Evolutionary conservation across 108 stramenopile species (phyloP).

Genomic region (Parietichytrium sp.): DNA sequence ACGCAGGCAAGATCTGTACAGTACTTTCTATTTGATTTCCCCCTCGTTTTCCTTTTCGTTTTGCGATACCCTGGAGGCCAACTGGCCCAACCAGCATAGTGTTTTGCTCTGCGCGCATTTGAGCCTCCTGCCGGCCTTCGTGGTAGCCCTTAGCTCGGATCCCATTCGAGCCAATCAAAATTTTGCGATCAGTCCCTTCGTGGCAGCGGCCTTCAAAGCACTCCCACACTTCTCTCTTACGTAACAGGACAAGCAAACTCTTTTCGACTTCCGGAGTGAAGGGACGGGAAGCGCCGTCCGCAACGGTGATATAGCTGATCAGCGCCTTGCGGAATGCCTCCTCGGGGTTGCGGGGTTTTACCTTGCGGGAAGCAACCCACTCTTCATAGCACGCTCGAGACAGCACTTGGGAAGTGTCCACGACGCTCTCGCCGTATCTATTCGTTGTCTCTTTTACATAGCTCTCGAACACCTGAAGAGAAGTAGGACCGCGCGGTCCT

Average conservation of each 20-base stretch:
- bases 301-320: not conserved
- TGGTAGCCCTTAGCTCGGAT: constrained; percentile 21
- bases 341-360: not conserved
- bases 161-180: not conserved
- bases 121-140: too few relatives aligned
- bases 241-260: not conserved
- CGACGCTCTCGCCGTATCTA: too few relatives aligned
- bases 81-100: too few relatives aligned
- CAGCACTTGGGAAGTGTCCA: not conserved
- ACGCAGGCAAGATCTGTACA: too few relatives aligned
- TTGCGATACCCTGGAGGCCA: too few relatives aligned
- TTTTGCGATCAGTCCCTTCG: not conserved
- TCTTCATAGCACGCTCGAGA: not conserved
- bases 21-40: too few relatives aligned
- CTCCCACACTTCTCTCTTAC: not conserved
- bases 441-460: too few relatives aligned
- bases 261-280: not conserved
- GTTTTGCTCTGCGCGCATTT: too few relatives aligned
- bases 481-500: too few relatives aligned
- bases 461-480: too few relatives aligned
- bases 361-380: not conserved
- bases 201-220: not conserved
- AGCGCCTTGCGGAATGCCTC: constrained; percentile 8
- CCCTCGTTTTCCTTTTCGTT: too few relatives aligned
- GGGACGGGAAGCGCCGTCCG: not conserved